phyloP scores from a whole-genome alignment of 2,329 filamentous ascomycete genomes.

The Colletotrichum zoysiae region DNA sequence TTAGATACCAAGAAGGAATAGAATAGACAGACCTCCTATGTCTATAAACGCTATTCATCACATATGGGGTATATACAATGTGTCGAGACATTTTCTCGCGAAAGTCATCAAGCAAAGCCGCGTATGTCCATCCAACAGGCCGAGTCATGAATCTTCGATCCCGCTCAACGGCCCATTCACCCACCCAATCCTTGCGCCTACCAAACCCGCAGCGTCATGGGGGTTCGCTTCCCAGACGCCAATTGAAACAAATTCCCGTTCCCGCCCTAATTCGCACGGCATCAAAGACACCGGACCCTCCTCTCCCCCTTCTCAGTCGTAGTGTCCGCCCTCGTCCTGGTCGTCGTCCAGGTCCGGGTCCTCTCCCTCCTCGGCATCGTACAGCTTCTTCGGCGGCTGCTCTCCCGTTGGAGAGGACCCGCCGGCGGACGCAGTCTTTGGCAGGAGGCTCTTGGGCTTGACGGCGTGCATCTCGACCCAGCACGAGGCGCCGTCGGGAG shows the following conservation, averaged over 20 bases:
- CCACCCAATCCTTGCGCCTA: not conserved
- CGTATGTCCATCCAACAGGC: not conserved
- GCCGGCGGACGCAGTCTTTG: not conserved
- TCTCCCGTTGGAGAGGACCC: conserved; percentile 27
- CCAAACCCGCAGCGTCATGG: not conserved
- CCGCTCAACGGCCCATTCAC: not conserved
- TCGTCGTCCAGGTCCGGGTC: conserved; percentile 48
- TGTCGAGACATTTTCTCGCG: not conserved
- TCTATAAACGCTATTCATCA: conserved; percentile 14
- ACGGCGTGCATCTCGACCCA: conserved; percentile 55
- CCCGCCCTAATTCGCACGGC: not conserved
- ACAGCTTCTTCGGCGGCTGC: conserved; percentile 46
- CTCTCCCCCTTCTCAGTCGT: conserved; percentile 17
- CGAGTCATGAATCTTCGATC: not conserved
- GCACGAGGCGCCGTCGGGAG: conserved; percentile 51
- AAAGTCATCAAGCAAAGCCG: conserved; percentile 8
- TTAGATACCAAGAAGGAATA: conserved; percentile 30
- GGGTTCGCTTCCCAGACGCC: not conserved
- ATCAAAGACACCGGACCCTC: not conserved
- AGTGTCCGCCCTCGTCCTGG: conserved; percentile 39
- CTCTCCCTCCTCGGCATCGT: conserved; percentile 52
- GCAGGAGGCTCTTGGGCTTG: conserved; percentile 42
- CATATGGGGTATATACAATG: not conserved
- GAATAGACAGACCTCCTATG: conserved; percentile 26
- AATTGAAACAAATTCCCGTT: not conserved